These are phyloP conservation scores for Globisporangium barbulae DNA, from an alignment of 352 stramenopile species.

Conservation along the genomic window DNA sequence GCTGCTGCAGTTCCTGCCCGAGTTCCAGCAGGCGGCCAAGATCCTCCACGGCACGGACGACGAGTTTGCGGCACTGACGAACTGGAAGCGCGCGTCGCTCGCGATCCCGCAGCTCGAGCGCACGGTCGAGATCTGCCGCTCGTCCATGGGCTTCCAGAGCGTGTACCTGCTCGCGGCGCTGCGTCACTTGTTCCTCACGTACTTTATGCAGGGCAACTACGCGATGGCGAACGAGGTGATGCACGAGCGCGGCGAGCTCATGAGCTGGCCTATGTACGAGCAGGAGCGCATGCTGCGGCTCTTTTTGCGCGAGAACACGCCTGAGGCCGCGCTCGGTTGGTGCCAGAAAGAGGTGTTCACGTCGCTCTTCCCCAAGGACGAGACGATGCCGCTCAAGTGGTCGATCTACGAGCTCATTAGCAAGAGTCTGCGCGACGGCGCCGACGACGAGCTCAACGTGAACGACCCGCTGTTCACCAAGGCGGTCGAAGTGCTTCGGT, in stretches of 20 bases:
- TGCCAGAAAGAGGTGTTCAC: conserved; percentile 58
- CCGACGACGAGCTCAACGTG: conserved; percentile 34
- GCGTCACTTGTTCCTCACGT: conserved; percentile 55
- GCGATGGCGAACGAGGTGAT: conserved; percentile 45
- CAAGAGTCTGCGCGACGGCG: conserved; percentile 40
- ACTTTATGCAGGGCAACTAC: conserved; percentile 67
- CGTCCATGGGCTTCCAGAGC: conserved; percentile 70
- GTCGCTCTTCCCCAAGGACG: conserved; percentile 51
- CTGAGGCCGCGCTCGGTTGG: conserved; percentile 40
- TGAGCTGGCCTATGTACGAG: conserved; percentile 65
- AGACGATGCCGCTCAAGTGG: conserved; percentile 64
- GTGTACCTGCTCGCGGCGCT: conserved; percentile 59
- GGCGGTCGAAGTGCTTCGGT: conserved; percentile 48
- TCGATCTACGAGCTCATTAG: conserved; percentile 67
- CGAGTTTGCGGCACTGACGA: conserved; percentile 34
- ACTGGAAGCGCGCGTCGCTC: conserved; percentile 44
- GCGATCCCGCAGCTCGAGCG: conserved; percentile 55
- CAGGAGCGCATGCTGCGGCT: conserved; percentile 70
- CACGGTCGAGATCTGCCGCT: conserved; percentile 73
- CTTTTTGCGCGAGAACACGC: conserved; percentile 52
- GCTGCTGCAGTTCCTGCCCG: conserved; percentile 52
- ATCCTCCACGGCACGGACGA: conserved; percentile 40
- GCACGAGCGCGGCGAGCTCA: conserved; percentile 64
- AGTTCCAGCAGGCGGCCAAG: conserved; percentile 65
- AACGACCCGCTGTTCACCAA: conserved; percentile 60